A percentile compares a stretch with the other conserved stretches of the same genome.
These are phyloP conservation scores for Russula sp. DNA, from an alignment of 768 basidiomycete genomes.

Conservation along the genomic window DNA sequence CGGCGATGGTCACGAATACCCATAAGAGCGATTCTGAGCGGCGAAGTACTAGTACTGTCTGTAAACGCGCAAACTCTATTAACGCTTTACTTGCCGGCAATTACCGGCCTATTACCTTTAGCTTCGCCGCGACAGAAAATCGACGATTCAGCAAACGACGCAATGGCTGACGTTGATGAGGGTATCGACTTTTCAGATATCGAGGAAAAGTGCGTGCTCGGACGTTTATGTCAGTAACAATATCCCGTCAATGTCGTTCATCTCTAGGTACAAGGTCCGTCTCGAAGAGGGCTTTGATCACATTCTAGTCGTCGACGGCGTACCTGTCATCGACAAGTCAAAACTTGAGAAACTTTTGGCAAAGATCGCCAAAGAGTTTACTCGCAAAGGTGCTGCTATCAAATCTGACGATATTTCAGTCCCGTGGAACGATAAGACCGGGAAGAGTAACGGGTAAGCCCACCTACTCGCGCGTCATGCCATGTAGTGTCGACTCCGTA, in stretches of 20 bases:
- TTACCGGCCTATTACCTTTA: neutral
- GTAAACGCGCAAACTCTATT: too few species aligned
- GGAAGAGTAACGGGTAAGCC: slow-evolving; percentile 87
- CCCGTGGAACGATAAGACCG: slow-evolving; percentile 79
- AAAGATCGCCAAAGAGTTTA: slow-evolving; percentile 80
- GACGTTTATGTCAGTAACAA: neutral
- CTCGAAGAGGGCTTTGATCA: slow-evolving; percentile 87
- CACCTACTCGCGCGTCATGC: neutral
- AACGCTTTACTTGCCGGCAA: neutral
- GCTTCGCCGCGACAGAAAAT: neutral
- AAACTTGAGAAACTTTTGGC: slow-evolving; percentile 78
- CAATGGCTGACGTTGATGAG: slow-evolving; percentile 21
- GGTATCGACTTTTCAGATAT: slow-evolving; percentile 24
- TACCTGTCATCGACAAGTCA: slow-evolving; percentile 82
- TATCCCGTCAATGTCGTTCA: neutral
- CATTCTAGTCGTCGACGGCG: slow-evolving; percentile 86
- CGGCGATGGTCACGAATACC: too few species aligned
- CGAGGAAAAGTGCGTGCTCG: slow-evolving; percentile 21
- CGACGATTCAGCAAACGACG: neutral
- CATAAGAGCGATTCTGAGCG: too few species aligned
- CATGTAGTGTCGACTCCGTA: neutral
- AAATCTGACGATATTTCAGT: slow-evolving; percentile 74
- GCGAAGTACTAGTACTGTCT: too few species aligned
- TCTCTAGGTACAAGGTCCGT: slow-evolving; percentile 71
- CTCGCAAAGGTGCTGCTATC: slow-evolving; percentile 70